Percentiles rank a stretch among this genome's conserved stretches.
Conservation (phyloP, 2,329 filamentous ascomycete species). For the Elsinoe australis region DNA sequence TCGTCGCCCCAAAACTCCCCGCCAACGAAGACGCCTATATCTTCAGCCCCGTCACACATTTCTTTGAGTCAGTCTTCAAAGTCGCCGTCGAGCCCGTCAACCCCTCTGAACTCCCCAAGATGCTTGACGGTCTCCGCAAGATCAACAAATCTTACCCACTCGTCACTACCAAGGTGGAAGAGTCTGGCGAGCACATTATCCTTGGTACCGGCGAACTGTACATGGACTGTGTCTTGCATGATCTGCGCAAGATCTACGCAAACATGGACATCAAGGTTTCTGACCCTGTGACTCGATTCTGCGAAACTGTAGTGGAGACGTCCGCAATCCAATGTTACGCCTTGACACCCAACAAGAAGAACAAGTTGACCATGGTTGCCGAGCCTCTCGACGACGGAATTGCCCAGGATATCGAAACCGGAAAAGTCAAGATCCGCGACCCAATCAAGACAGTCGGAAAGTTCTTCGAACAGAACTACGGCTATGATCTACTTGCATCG, state of each 20-base stretch:
- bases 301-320: conserved; percentile 94
- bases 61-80: conserved; percentile 96
- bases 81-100: conserved; percentile 97
- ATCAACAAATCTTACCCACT: conserved; percentile 97
- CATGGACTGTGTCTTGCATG: conserved; percentile 97
- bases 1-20: conserved; percentile 71
- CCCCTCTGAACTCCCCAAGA: conserved; percentile 94
- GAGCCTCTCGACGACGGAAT: conserved; percentile 94
- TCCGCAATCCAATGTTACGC: conserved; percentile 98
- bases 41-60: conserved; percentile 85
- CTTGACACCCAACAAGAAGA: conserved; percentile 97
- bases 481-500: conserved; percentile 89
- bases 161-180: conserved; percentile 93
- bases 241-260: conserved; percentile 84
- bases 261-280: conserved; percentile 99
- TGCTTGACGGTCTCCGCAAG: conserved; percentile 92
- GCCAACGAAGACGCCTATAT: conserved; percentile 91
- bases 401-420: conserved; percentile 85
- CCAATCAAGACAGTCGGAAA: conserved; percentile 88
- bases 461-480: conserved; percentile 95
- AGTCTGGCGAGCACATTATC: conserved; percentile 92
- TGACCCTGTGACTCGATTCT: conserved; percentile 93
- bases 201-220: conserved; percentile 97
- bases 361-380: conserved; percentile 97
- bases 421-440: conserved; percentile 83